These are phyloP conservation scores for Cantharellus anzutake DNA, from an alignment of 768 basidiomycete species.

Conservation along the genomic window DNA sequence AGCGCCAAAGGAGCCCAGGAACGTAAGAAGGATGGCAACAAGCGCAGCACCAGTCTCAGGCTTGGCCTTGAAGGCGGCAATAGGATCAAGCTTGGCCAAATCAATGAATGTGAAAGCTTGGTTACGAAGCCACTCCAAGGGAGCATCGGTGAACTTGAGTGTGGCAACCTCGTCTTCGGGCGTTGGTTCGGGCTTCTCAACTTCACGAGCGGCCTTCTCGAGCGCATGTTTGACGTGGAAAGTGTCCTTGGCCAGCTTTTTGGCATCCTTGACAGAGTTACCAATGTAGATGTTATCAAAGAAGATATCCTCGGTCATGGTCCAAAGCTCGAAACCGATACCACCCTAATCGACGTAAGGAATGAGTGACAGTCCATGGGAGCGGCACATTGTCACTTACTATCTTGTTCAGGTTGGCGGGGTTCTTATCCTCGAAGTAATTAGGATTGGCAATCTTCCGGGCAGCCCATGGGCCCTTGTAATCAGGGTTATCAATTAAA, in stretches of 20 bases:
- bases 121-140: slow-evolving; percentile 59
- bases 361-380: not conserved
- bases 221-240: slow-evolving; percentile 77
- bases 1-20: slow-evolving; percentile 71
- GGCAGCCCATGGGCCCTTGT: slow-evolving; percentile 91
- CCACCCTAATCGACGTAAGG: slow-evolving; percentile 36
- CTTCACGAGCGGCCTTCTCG: slow-evolving; percentile 34
- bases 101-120: slow-evolving; percentile 69
- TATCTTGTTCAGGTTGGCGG: slow-evolving; percentile 76
- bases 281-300: slow-evolving; percentile 92
- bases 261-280: slow-evolving; percentile 73
- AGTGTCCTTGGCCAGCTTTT: slow-evolving; percentile 66
- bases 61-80: slow-evolving; percentile 68
- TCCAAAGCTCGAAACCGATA: slow-evolving; percentile 97
- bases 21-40: slow-evolving; percentile 48
- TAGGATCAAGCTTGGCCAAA: slow-evolving; percentile 51
- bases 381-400: slow-evolving; percentile 23
- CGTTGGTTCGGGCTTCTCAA: slow-evolving; percentile 27
- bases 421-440: slow-evolving; percentile 75
- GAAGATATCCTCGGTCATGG: slow-evolving; percentile 91
- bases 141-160: slow-evolving; percentile 43
- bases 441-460: slow-evolving; percentile 78
- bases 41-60: slow-evolving; percentile 76
- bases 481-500: slow-evolving; percentile 89
- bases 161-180: slow-evolving; percentile 17